phyloP scores from a whole-genome alignment of 495 filamentous ascomycete genomes.

The Chaetomium fimeti region DNA sequence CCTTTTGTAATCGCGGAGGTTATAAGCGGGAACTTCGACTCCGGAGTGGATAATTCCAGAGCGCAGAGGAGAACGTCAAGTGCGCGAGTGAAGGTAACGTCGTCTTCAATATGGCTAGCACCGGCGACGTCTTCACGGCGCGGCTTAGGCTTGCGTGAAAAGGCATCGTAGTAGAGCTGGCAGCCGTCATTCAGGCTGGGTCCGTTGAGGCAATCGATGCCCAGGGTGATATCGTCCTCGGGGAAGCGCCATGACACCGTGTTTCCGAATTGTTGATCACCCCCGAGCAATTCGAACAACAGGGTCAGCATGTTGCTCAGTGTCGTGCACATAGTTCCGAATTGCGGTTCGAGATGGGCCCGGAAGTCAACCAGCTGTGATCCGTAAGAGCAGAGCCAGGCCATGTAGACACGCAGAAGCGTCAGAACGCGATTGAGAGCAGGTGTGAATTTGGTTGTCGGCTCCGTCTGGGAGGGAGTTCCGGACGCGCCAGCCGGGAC shows the following conservation, averaged over 20 bases:
- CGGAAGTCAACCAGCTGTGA: slow-evolving; percentile 41
- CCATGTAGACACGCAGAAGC: slow-evolving; percentile 45
- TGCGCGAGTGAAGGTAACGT: slow-evolving; percentile 26
- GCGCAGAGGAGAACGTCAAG: slow-evolving; percentile 30
- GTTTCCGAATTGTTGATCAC: slow-evolving; percentile 29
- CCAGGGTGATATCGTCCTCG: slow-evolving; percentile 46
- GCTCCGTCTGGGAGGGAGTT: slow-evolving; percentile 6
- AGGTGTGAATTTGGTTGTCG: slow-evolving; percentile 30
- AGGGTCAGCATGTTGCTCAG: slow-evolving; percentile 41
- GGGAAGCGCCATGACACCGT: slow-evolving; percentile 37
- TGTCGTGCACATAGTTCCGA: slow-evolving; percentile 40
- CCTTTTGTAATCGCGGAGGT: slow-evolving; percentile 15
- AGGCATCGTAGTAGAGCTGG: slow-evolving; percentile 32
- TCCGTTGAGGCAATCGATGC: slow-evolving; percentile 43
- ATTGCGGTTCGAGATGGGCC: slow-evolving; percentile 43
- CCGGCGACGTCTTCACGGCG: slow-evolving; percentile 28
- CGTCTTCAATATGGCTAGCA: slow-evolving; percentile 23
- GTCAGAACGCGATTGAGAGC: slow-evolving; percentile 33
- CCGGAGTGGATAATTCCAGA: slow-evolving; percentile 25
- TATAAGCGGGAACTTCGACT: slow-evolving; percentile 30
- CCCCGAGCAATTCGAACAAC: slow-evolving; percentile 34
- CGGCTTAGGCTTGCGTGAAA: slow-evolving; percentile 29
- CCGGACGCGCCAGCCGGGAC: background rate
- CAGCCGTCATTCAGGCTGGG: slow-evolving; percentile 32
- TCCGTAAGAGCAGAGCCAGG: slow-evolving; percentile 44